Evolutionary conservation across 306 rosid genomes (phyloP).

Genomic region (Vigna unguiculata): DNA sequence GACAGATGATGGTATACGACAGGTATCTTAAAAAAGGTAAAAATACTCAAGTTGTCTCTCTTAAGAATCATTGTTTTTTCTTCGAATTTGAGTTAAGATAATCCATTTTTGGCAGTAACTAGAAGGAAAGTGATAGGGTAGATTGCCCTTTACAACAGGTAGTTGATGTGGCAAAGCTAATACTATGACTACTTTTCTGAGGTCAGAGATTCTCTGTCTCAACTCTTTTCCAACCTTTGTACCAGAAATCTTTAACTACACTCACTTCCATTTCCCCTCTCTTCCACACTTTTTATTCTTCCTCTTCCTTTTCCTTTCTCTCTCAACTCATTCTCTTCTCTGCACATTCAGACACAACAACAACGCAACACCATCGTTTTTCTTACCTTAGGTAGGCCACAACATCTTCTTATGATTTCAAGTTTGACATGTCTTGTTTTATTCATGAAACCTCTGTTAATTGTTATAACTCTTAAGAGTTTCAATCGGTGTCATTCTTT

Average conservation of each 20-base stretch:
- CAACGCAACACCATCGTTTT: conserved; percentile 23
- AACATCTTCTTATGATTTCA: conserved; percentile 14
- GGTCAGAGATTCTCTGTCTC: conserved; percentile 66
- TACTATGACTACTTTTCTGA: conserved; percentile 48
- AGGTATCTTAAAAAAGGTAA: conserved; percentile 40
- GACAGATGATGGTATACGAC: not conserved
- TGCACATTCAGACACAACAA: conserved; percentile 30
- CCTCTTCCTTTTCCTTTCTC: conserved; percentile 27
- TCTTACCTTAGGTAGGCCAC: conserved; percentile 41
- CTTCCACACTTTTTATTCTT: conserved; percentile 1
- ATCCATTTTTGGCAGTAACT: conserved; percentile 44
- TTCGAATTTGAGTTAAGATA: conserved; percentile 46
- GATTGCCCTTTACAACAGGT: conserved; percentile 47
- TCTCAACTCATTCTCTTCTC: conserved; percentile 38
- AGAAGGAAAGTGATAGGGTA: conserved; percentile 35
- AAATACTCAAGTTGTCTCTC: conserved; percentile 23
- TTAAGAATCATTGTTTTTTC: conserved; percentile 26
- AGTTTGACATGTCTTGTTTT: not conserved
- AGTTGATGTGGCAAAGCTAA: conserved; percentile 55
- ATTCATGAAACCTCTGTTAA: conserved; percentile 22
- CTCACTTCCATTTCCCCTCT: conserved; percentile 32
- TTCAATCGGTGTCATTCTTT: conserved; percentile 1
- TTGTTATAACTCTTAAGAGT: not conserved
- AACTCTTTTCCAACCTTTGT: conserved; percentile 53
- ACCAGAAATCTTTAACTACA: conserved; percentile 44